Evolutionary conservation across 2,329 filamentous ascomycete genomes (phyloP).

Genomic region (Aspergillus fumigatiaffinis): DNA sequence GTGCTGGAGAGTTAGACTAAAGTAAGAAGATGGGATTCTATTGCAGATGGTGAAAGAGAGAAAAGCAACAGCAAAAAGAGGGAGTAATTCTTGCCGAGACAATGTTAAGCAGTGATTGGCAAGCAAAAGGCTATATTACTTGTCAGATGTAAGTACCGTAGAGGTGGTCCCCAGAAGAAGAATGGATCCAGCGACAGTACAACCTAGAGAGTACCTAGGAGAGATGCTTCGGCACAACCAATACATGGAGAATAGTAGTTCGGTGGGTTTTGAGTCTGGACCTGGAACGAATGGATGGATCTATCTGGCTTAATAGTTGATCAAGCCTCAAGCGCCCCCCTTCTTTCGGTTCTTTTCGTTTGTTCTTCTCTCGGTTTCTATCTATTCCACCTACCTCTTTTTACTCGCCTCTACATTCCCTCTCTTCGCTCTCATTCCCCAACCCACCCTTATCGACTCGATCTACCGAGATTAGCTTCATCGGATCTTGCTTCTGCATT

Average conservation of each 20-base stretch:
- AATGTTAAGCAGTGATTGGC: too few species aligned
- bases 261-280: neutral
- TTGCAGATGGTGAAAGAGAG: neutral
- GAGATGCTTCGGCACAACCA: too few species aligned
- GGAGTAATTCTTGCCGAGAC: too few species aligned
- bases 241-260: too few species aligned
- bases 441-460: neutral
- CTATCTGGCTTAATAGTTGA: neutral
- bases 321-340: neutral
- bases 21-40: neutral
- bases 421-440: slow-evolving; percentile 2
- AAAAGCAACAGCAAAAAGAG: neutral
- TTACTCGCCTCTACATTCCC: neutral
- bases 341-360: neutral
- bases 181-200: too few species aligned
- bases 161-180: too few species aligned
- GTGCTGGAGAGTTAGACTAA: neutral
- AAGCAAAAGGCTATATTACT: too few species aligned
- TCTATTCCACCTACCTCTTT: neutral
- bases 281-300: neutral
- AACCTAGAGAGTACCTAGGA: too few species aligned
- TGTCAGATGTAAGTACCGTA: too few species aligned
- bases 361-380: slow-evolving; percentile 1
- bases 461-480: neutral
- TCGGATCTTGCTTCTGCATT: neutral